Conservation (phyloP, 148 eudicot species). For the Rhododendron williamsianum region DNA sequence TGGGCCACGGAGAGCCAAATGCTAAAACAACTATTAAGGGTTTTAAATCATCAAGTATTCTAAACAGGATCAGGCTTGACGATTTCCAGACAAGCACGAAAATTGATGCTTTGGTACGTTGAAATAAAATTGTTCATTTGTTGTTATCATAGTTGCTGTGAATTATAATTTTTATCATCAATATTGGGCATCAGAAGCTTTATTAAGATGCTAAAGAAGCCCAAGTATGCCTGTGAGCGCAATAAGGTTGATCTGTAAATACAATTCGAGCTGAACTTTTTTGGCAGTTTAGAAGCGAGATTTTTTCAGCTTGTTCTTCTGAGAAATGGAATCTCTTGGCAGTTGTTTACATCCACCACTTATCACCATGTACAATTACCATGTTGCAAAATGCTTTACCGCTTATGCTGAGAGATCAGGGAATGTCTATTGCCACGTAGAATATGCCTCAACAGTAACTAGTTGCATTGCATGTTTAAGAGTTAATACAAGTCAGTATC, state of each 20-base stretch:
- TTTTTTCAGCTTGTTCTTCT: background rate
- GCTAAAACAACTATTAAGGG: slow-evolving; percentile 57
- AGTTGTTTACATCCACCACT: background rate
- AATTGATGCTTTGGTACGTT: slow-evolving; percentile 90
- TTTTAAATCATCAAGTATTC: slow-evolving; percentile 71
- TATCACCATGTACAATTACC: background rate
- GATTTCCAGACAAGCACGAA: slow-evolving; percentile 96
- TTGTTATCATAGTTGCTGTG: background rate
- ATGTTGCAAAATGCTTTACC: background rate
- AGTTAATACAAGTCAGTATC: background rate
- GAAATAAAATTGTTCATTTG: background rate
- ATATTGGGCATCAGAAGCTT: background rate
- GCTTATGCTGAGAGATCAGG: background rate
- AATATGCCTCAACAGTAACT: background rate
- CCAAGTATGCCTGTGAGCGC: background rate
- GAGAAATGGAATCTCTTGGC: background rate
- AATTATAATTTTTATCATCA: background rate
- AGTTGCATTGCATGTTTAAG: slow-evolving; percentile 5
- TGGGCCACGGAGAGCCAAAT: slow-evolving; percentile 35
- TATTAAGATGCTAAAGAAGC: background rate
- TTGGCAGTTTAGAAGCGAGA: background rate
- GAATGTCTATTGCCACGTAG: background rate
- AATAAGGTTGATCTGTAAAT: background rate
- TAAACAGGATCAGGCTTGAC: slow-evolving; percentile 68
- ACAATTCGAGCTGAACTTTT: background rate